phyloP scores from a whole-genome alignment of 305 asterid species.

The Salvia sclarea region DNA sequence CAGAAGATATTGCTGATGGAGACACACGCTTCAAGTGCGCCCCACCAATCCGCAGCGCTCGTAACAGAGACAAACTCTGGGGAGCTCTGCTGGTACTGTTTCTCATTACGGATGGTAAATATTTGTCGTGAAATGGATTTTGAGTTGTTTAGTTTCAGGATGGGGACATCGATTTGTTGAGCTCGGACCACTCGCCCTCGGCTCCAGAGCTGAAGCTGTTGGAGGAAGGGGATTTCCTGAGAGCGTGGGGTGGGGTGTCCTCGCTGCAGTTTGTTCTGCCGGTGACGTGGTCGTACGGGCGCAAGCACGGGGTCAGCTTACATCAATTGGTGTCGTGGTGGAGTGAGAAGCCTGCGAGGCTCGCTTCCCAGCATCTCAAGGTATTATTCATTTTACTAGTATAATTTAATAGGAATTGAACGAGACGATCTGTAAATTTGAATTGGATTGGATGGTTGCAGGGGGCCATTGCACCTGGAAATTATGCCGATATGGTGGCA shows the following conservation, averaged over 20 bases:
- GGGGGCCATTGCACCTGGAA: constrained; percentile 70
- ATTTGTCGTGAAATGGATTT: too few species aligned
- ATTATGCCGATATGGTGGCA: constrained; percentile 80
- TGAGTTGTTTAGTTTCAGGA: constrained; percentile 59
- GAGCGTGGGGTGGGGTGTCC: constrained; percentile 98
- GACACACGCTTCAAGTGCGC: constrained; percentile 97
- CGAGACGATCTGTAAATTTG: too few species aligned
- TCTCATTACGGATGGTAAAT: too few species aligned
- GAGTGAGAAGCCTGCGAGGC: constrained; percentile 97
- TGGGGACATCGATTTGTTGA: constrained; percentile 89
- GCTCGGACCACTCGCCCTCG: constrained; percentile 96
- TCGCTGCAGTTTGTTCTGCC: constrained; percentile 96
- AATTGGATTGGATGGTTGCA: constrained; percentile 30
- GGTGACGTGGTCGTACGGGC: constrained; percentile 87
- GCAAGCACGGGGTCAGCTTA: constrained; percentile 57
- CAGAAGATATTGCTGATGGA: constrained; percentile 90
- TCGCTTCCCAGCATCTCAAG: constrained; percentile 73
- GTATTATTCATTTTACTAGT: not conserved
- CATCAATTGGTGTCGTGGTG: constrained; percentile 84
- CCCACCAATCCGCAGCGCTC: constrained; percentile 95
- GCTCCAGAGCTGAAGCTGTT: constrained; percentile 85
- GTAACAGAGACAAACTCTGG: constrained; percentile 76
- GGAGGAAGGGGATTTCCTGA: constrained; percentile 76
- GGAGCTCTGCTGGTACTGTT: constrained; percentile 65
- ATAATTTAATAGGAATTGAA: too few species aligned